Evolutionary conservation across 176 grass and related monocot species (phyloP).

Genomic region (Neostapfia colusana): DNA sequence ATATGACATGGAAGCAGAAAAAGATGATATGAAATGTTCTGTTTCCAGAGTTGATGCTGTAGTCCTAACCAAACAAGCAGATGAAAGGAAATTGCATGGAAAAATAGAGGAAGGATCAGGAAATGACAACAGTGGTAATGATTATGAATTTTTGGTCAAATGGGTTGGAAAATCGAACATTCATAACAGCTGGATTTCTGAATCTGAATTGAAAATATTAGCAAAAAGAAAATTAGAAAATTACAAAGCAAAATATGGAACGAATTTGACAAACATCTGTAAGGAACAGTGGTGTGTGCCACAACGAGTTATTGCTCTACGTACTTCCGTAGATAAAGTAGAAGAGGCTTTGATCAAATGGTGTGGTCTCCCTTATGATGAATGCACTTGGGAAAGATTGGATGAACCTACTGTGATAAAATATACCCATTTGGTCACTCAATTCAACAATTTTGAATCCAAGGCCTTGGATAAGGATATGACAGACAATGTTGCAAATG

Average conservation of each 20-base stretch:
- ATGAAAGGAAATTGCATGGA: slow-evolving; percentile 40
- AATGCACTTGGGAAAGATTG: slow-evolving; percentile 97
- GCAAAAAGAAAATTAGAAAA: slow-evolving; percentile 98
- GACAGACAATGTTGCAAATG: slow-evolving; percentile 36
- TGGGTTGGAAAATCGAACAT: slow-evolving; percentile 93
- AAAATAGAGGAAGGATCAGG: slow-evolving; percentile 33
- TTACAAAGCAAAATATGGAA: slow-evolving; percentile 91
- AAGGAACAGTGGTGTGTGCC: slow-evolving; percentile 94
- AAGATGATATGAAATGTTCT: slow-evolving; percentile 5
- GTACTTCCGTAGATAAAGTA: slow-evolving; percentile 42
- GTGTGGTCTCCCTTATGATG: slow-evolving; percentile 83
- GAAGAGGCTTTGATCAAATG: slow-evolving; percentile 95
- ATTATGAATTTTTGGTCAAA: slow-evolving; percentile 87
- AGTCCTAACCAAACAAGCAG: slow-evolving; percentile 40
- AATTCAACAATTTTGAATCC: slow-evolving; percentile 71
- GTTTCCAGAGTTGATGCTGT: slow-evolving; percentile 32
- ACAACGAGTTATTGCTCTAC: slow-evolving; percentile 72
- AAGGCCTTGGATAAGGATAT: slow-evolving; percentile 67
- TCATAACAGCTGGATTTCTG: slow-evolving; percentile 90
- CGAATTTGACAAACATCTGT: slow-evolving; percentile 80
- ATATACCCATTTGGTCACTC: slow-evolving; percentile 68
- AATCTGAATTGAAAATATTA: slow-evolving; percentile 73
- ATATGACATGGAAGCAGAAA: slow-evolving; percentile 37
- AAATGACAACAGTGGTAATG: slow-evolving; percentile 33
- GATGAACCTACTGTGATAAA: slow-evolving; percentile 82